Conservation (phyloP, 176 grass and related monocot genomes). For the Urochloa ruziziensis region DNA sequence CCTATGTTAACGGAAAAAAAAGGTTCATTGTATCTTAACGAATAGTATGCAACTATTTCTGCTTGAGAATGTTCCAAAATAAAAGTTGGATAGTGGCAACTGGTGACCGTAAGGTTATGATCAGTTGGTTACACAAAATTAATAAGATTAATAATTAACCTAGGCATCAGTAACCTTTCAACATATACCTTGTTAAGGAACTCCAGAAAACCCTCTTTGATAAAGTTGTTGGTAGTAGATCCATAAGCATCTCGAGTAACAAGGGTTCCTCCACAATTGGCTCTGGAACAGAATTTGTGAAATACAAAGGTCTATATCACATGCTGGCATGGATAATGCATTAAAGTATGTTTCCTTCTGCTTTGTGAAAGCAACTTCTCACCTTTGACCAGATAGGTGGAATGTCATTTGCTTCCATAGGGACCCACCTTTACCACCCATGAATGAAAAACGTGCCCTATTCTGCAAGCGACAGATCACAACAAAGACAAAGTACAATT, state of each 20-base stretch:
- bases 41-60: not conserved
- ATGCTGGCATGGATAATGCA: not conserved
- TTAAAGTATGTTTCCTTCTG: constrained; percentile 9
- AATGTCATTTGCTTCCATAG: constrained; percentile 95
- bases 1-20: not conserved
- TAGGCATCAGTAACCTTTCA: not conserved
- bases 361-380: constrained; percentile 17
- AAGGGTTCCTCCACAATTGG: constrained; percentile 72
- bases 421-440: constrained; percentile 90
- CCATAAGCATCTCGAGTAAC: constrained; percentile 55
- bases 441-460: constrained; percentile 98
- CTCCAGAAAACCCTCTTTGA: constrained; percentile 83
- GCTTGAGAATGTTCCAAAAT: not conserved
- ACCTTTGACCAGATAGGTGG: constrained; percentile 66
- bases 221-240: constrained; percentile 44
- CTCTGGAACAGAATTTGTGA: constrained; percentile 38
- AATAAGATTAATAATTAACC: not conserved
- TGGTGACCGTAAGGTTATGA: not conserved
- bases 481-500: not conserved
- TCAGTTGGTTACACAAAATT: not conserved
- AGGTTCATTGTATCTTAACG: not conserved
- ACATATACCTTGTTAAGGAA: constrained; percentile 80
- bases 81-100: not conserved
- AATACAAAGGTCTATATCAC: not conserved
- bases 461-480: constrained; percentile 56